phyloP scores from a whole-genome alignment of 2,329 filamentous ascomycete genomes.

The Xylariaceae sp. region DNA sequence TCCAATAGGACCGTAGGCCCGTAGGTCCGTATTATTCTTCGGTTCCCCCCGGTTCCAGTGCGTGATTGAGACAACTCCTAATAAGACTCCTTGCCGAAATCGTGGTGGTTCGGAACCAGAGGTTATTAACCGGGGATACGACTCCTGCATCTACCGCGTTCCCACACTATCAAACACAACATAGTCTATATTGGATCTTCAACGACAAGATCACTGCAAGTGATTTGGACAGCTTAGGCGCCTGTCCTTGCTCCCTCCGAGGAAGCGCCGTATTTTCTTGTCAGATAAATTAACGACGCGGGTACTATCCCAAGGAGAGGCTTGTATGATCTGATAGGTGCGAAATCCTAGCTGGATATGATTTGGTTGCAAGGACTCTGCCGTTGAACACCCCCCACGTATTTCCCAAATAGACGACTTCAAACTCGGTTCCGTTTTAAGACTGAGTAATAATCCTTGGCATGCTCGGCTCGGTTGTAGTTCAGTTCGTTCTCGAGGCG shows the following conservation, averaged over 20 bases:
- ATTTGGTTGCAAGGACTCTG: neutral
- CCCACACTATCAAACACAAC: neutral
- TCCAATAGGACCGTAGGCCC: no score
- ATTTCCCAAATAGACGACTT: slow-evolving; percentile 10
- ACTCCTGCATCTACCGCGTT: neutral
- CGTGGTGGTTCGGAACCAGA: neutral
- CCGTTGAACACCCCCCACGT: slow-evolving; percentile 7
- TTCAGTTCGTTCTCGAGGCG: no score
- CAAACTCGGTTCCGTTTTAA: no score
- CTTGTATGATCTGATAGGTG: slow-evolving; percentile 14
- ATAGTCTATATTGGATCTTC: neutral
- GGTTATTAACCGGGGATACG: neutral
- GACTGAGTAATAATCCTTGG: no score
- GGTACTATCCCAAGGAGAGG: no score
- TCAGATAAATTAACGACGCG: no score
- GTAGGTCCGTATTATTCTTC: neutral
- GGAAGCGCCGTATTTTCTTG: neutral
- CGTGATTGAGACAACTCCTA: neutral
- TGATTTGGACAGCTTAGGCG: neutral
- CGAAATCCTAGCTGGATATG: slow-evolving; percentile 2
- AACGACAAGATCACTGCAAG: neutral
- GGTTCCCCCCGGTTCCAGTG: neutral
- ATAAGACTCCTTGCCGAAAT: neutral
- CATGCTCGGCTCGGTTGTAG: no score
- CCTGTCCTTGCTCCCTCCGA: neutral